These are phyloP conservation scores for Lactarius hatsudake DNA, from an alignment of 768 basidiomycete genomes.

Conservation along the genomic window DNA sequence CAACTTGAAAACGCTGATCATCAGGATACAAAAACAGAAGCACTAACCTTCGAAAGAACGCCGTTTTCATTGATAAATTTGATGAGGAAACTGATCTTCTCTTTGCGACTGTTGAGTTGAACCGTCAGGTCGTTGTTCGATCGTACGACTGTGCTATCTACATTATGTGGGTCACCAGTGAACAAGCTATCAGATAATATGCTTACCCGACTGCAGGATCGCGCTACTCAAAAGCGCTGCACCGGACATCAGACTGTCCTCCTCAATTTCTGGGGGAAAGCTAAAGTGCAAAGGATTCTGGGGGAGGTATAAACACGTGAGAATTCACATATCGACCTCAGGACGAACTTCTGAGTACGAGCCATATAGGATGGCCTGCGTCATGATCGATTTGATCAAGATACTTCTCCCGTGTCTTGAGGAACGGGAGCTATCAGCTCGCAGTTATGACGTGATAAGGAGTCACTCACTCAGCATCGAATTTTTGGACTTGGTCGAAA, in stretches of 20 bases:
- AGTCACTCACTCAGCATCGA: conserved; percentile 58
- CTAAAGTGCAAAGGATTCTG: conserved; percentile 79
- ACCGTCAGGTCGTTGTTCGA: conserved; percentile 77
- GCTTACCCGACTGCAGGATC: conserved; percentile 69
- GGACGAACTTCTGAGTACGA: conserved; percentile 55
- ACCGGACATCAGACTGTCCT: conserved; percentile 73
- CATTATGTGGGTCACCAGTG: neutral
- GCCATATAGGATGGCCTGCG: conserved; percentile 78
- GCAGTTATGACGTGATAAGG: neutral
- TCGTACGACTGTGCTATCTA: conserved; percentile 65
- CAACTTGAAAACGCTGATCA: neutral
- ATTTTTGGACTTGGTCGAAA: conserved; percentile 55
- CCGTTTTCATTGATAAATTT: conserved; percentile 86
- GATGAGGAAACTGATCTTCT: conserved; percentile 80
- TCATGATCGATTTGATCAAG: conserved; percentile 76
- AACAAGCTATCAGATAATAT: neutral
- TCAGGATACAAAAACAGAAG: neutral
- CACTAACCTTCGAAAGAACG: conserved; percentile 64
- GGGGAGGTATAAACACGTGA: neutral
- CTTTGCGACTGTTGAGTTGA: conserved; percentile 72
- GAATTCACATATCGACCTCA: neutral
- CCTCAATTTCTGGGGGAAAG: conserved; percentile 77
- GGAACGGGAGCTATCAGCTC: neutral
- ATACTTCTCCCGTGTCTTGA: conserved; percentile 59
- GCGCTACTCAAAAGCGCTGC: conserved; percentile 72